These are phyloP conservation scores for Citrus cavaleriei DNA, from an alignment of 345 rosid genomes.

Conservation along the genomic window DNA sequence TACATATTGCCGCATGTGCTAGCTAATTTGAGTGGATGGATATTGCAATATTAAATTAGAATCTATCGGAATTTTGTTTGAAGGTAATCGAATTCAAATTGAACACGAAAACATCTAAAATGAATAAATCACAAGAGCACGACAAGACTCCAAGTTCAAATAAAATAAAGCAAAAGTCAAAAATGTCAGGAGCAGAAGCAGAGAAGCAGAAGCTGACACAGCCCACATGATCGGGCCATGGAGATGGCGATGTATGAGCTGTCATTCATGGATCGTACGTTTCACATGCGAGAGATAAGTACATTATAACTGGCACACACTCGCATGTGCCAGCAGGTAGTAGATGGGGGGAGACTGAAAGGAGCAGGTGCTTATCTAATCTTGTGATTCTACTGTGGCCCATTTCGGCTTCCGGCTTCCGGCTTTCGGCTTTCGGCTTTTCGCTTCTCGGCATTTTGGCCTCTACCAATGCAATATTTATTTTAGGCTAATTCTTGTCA, in stretches of 20 bases:
- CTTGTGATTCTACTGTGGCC: too few species aligned
- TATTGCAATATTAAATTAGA: too few species aligned
- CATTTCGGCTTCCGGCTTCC: too few species aligned
- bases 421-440: too few species aligned
- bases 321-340: neutral
- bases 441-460: too few species aligned
- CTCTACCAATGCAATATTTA: too few species aligned
- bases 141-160: neutral
- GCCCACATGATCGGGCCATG: neutral
- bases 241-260: neutral
- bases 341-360: neutral
- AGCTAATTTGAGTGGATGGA: too few species aligned
- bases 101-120: neutral
- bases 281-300: neutral
- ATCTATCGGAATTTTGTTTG: too few species aligned
- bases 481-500: too few species aligned
- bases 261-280: neutral
- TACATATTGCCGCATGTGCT: too few species aligned
- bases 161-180: too few species aligned
- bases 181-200: too few species aligned
- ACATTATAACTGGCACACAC: neutral
- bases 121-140: neutral
- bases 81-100: neutral
- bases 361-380: constrained; percentile 12
- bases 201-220: neutral